These are phyloP conservation scores for Wickerhamomyces queroliae DNA, from an alignment of 805 yeast species.

Conservation along the genomic window DNA sequence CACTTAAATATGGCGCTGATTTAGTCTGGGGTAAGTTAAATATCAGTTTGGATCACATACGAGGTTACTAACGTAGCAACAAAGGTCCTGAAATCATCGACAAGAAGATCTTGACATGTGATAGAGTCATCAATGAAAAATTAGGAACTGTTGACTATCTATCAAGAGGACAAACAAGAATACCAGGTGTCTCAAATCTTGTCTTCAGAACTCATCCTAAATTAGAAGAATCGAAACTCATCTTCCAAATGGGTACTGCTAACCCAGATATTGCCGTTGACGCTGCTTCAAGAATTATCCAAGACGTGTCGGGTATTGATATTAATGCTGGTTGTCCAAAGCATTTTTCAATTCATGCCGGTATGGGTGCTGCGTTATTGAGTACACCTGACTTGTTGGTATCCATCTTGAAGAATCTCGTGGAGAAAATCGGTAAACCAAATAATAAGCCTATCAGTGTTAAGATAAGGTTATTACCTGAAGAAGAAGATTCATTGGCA, in stretches of 20 bases:
- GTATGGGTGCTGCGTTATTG: slow-evolving; percentile 96
- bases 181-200: slow-evolving; percentile 43
- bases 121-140: slow-evolving; percentile 50
- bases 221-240: slow-evolving; percentile 57
- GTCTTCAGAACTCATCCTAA: slow-evolving; percentile 70
- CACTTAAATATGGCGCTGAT: slow-evolving; percentile 85
- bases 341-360: slow-evolving; percentile 88
- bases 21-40: slow-evolving; percentile 68
- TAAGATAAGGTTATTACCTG: slow-evolving; percentile 75
- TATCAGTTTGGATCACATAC: not conserved
- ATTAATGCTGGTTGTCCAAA: slow-evolving; percentile 97
- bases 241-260: slow-evolving; percentile 90
- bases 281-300: slow-evolving; percentile 76
- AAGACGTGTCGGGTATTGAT: slow-evolving; percentile 90
- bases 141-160: slow-evolving; percentile 59
- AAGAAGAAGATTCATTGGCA: slow-evolving; percentile 50
- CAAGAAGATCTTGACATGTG: slow-evolving; percentile 69
- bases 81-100: slow-evolving; percentile 83
- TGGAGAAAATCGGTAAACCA: slow-evolving; percentile 76
- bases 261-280: slow-evolving; percentile 79
- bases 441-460: slow-evolving; percentile 78
- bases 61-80: slow-evolving; percentile 7
- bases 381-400: slow-evolving; percentile 76
- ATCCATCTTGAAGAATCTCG: slow-evolving; percentile 61
- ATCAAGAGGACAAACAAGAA: slow-evolving; percentile 33